phyloP scores from a whole-genome alignment of 2,329 filamentous ascomycete species.

The Bipolaris oryzae region DNA sequence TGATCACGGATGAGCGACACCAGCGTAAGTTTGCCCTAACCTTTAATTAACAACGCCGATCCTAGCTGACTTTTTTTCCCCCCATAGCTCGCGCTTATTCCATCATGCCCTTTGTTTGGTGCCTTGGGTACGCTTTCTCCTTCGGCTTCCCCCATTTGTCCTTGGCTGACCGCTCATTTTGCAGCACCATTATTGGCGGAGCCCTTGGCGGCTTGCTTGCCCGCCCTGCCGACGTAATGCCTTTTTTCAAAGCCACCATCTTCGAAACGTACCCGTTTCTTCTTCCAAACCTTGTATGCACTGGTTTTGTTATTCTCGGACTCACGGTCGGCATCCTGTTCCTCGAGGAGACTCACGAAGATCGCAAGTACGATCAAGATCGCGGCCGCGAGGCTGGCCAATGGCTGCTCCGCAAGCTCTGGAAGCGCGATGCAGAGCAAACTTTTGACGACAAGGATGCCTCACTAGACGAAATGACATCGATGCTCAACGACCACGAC shows the following conservation, averaged over 20 bases:
- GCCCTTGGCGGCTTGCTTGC: constrained; percentile 90
- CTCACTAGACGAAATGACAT: constrained; percentile 63
- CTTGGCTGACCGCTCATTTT: constrained; percentile 35
- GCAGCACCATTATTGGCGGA: constrained; percentile 86
- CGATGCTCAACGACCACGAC: constrained; percentile 60
- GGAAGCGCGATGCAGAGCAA: constrained; percentile 35
- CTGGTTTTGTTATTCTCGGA: constrained; percentile 75
- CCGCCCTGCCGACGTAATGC: constrained; percentile 82
- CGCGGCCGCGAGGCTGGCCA: constrained; percentile 76
- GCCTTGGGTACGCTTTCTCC: constrained; percentile 70
- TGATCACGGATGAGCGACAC: constrained; percentile 91
- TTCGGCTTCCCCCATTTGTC: constrained; percentile 14
- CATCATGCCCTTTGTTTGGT: constrained; percentile 99
- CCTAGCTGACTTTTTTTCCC: constrained; percentile 28
- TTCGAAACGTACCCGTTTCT: constrained; percentile 90
- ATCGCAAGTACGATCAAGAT: constrained; percentile 78
- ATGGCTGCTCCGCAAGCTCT: constrained; percentile 61
- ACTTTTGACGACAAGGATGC: constrained; percentile 50
- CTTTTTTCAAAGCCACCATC: constrained; percentile 77
- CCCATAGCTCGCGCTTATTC: constrained; percentile 82
- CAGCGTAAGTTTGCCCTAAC: constrained; percentile 67
- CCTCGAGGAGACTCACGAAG: constrained; percentile 89
- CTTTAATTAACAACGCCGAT: constrained; percentile 10
- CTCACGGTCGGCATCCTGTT: constrained; percentile 82
- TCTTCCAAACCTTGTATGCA: constrained; percentile 89